These are phyloP conservation scores for Pezicula carpinea DNA, from an alignment of 2,329 filamentous ascomycete genomes.

Conservation along the genomic window DNA sequence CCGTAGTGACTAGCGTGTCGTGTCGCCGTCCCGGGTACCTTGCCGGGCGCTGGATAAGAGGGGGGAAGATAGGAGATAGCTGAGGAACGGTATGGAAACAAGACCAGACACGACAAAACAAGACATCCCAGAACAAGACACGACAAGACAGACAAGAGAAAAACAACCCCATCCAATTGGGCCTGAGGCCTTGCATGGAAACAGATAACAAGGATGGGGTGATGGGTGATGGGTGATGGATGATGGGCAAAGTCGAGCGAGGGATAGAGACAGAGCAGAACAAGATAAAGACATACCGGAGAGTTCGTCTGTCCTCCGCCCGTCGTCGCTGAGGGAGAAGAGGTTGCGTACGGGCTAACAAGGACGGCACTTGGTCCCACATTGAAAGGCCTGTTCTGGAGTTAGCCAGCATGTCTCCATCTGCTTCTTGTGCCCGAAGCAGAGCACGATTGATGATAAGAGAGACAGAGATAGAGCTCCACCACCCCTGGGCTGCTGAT, in stretches of 20 bases:
- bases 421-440: neutral
- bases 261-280: constrained; percentile 1
- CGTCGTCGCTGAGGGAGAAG: constrained; percentile 60
- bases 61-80: no score
- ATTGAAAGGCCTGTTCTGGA: constrained; percentile 23
- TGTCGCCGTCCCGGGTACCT: no score
- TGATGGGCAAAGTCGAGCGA: no score
- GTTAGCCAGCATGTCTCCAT: constrained; percentile 17
- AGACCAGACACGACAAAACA: no score
- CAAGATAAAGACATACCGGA: constrained; percentile 41
- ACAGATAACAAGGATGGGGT: neutral
- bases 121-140: no score
- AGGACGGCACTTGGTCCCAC: constrained; percentile 17
- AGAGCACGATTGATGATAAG: neutral
- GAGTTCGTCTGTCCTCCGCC: constrained; percentile 55
- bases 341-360: constrained; percentile 54
- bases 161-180: neutral
- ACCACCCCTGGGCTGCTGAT: neutral
- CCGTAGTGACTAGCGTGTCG: no score
- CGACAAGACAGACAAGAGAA: neutral
- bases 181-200: neutral
- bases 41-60: no score
- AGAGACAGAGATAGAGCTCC: constrained; percentile 4
- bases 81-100: no score
- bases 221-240: neutral